phyloP scores from a whole-genome alignment of 129 eudicot species.

The Flaveria sonorensis region DNA sequence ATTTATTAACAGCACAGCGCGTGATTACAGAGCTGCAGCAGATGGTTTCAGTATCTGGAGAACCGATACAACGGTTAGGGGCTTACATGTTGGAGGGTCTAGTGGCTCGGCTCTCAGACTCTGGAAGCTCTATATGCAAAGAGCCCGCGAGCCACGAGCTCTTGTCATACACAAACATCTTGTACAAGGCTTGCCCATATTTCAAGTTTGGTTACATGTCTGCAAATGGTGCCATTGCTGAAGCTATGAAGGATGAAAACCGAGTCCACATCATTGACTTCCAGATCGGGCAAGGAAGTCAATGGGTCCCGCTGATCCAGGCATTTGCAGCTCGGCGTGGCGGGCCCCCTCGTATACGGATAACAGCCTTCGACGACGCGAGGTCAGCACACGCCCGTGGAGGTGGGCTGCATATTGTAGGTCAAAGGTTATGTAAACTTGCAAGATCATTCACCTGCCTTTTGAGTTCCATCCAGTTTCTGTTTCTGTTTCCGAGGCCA shows the following conservation, averaged over 20 bases:
- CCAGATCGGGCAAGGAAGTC: slow-evolving; percentile 78
- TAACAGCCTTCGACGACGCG: slow-evolving; percentile 67
- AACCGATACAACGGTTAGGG: slow-evolving; percentile 73
- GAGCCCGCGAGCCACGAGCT: slow-evolving; percentile 60
- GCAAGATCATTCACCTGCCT: slow-evolving; percentile 61
- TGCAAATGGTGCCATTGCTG: slow-evolving; percentile 85
- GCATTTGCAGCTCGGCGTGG: slow-evolving; percentile 77
- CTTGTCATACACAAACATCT: slow-evolving; percentile 61
- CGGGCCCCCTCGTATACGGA: slow-evolving; percentile 80
- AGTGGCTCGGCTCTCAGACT: slow-evolving; percentile 61
- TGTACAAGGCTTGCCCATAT: slow-evolving; percentile 73
- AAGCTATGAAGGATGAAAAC: slow-evolving; percentile 68
- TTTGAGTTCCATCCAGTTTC: slow-evolving; percentile 56
- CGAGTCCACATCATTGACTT: slow-evolving; percentile 76
- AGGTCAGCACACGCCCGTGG: slow-evolving; percentile 66
- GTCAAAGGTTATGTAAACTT: slow-evolving; percentile 57
- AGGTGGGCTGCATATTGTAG: slow-evolving; percentile 40
- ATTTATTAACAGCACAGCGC: slow-evolving; percentile 45
- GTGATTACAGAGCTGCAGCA: slow-evolving; percentile 64
- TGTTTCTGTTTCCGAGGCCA: slow-evolving; percentile 43
- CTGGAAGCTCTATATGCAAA: slow-evolving; percentile 56
- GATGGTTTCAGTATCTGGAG: slow-evolving; percentile 80
- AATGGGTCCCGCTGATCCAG: slow-evolving; percentile 78
- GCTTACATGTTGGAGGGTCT: slow-evolving; percentile 88
- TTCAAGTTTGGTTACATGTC: slow-evolving; percentile 89